These are phyloP conservation scores for Pseudophaeomoniella oleicola DNA, from an alignment of 2,329 filamentous ascomycete species.

Conservation along the genomic window DNA sequence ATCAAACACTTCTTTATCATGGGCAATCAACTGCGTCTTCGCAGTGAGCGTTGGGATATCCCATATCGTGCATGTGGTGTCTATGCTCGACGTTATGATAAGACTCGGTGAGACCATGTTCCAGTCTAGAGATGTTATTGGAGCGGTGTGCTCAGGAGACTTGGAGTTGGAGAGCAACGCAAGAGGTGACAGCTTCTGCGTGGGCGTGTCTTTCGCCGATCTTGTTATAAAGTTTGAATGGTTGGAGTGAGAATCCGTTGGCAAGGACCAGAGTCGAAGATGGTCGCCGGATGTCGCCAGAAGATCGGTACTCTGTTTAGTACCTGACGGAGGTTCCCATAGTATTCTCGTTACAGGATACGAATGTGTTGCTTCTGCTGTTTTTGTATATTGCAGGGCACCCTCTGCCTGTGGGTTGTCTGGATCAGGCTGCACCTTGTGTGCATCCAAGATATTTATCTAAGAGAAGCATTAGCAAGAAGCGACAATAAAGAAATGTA, in stretches of 20 bases:
- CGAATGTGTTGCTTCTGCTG: slow-evolving; percentile 92
- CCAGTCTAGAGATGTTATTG: slow-evolving; percentile 93
- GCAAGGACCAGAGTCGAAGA: slow-evolving; percentile 83
- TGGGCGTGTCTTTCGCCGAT: slow-evolving; percentile 45
- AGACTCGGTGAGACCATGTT: slow-evolving; percentile 92
- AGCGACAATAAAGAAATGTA: too few relatives aligned
- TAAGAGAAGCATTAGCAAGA: too few relatives aligned
- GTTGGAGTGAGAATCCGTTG: slow-evolving; percentile 40
- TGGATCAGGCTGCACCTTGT: slow-evolving; percentile 56
- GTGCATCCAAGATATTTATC: slow-evolving; percentile 95
- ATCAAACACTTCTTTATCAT: slow-evolving; percentile 98
- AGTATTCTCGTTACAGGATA: slow-evolving; percentile 91
- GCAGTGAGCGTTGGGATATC: slow-evolving; percentile 95
- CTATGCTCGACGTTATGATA: slow-evolving; percentile 97
- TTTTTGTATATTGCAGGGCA: slow-evolving; percentile 77
- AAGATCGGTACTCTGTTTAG: slow-evolving; percentile 90
- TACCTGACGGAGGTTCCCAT: slow-evolving; percentile 89
- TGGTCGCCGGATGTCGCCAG: slow-evolving; percentile 93
- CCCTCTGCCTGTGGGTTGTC: slow-evolving; percentile 57
- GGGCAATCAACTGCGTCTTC: slow-evolving; percentile 94
- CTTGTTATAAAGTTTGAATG: slow-evolving; percentile 53
- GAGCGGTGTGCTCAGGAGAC: slow-evolving; percentile 93
- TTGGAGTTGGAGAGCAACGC: slow-evolving; percentile 94
- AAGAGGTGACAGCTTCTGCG: slow-evolving; percentile 76
- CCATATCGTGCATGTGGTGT: slow-evolving; percentile 99